Conservation (phyloP, 768 basidiomycete species). For the Lentinula aciculospora region DNA sequence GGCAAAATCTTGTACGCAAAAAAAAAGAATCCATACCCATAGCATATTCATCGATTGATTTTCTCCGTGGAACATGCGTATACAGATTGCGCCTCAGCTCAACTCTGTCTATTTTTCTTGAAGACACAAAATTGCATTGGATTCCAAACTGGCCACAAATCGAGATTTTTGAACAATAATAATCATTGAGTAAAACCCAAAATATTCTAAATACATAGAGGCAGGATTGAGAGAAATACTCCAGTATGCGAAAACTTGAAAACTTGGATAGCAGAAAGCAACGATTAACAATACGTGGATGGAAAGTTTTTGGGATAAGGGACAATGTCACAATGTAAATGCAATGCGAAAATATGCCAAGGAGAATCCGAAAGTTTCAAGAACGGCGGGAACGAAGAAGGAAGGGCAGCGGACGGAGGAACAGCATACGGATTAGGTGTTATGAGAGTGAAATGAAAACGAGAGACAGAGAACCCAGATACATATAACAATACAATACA, state of each 20-base stretch:
- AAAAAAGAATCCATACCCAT: no score
- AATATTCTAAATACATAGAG: background rate
- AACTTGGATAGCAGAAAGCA: slow-evolving; percentile 8
- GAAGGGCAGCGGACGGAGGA: background rate
- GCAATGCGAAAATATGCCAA: slow-evolving; percentile 5
- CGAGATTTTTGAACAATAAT: background rate
- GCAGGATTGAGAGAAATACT: background rate
- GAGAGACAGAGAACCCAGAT: background rate
- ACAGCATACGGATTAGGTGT: background rate
- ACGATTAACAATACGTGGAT: background rate
- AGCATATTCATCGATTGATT: no score
- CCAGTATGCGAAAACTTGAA: slow-evolving; percentile 6
- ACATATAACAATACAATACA: slow-evolving; percentile 1
- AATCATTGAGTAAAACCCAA: background rate
- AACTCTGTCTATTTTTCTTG: no score
- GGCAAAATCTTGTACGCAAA: no score
- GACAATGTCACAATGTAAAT: slow-evolving; percentile 1
- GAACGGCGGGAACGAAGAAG: background rate
- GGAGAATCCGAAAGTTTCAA: background rate
- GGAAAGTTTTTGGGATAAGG: background rate
- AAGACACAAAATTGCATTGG: no score
- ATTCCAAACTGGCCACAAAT: background rate
- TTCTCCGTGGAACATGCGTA: no score
- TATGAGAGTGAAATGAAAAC: background rate
- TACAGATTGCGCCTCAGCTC: no score